Evolutionary conservation across 108 stramenopile species (phyloP).

Genomic region (Mediolabrus comicus): DNA sequence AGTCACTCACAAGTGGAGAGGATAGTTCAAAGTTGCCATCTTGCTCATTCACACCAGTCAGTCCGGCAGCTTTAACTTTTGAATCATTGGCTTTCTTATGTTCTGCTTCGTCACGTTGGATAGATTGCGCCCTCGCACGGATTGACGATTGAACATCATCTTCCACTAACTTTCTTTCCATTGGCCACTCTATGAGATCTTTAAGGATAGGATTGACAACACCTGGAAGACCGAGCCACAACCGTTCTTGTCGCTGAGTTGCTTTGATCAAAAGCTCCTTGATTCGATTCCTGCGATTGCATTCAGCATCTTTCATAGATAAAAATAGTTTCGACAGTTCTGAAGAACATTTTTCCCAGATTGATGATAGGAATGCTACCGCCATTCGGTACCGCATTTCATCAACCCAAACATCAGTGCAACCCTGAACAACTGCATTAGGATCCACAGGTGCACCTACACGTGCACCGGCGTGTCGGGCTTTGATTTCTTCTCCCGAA

Average conservation of each 20-base stretch:
- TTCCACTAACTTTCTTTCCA: slow-evolving; percentile 61
- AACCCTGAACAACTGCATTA: slow-evolving; percentile 46
- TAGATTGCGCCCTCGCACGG: slow-evolving; percentile 49
- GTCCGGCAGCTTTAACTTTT: slow-evolving; percentile 36
- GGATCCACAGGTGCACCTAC: slow-evolving; percentile 9
- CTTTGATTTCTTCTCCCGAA: slow-evolving; percentile 15
- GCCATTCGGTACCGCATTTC: slow-evolving; percentile 82
- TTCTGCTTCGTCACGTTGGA: slow-evolving; percentile 53
- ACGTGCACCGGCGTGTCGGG: slow-evolving; percentile 15
- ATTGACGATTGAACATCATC: slow-evolving; percentile 62
- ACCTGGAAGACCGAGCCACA: slow-evolving; percentile 62
- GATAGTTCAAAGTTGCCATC: slow-evolving; percentile 57
- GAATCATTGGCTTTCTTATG: slow-evolving; percentile 46
- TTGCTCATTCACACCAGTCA: slow-evolving; percentile 31
- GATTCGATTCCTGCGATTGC: slow-evolving; percentile 54
- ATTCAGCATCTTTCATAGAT: slow-evolving; percentile 68
- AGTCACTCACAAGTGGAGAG: slow-evolving; percentile 68
- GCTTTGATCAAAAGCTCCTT: slow-evolving; percentile 70
- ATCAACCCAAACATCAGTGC: slow-evolving; percentile 69
- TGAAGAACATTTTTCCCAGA: slow-evolving; percentile 73
- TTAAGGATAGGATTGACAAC: slow-evolving; percentile 56
- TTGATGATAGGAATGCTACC: slow-evolving; percentile 64
- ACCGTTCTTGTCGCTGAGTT: slow-evolving; percentile 62
- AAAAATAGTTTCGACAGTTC: slow-evolving; percentile 65
- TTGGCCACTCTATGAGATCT: slow-evolving; percentile 62